Percentiles rank a stretch among this genome's conserved stretches.
Conservation (phyloP, 768 basidiomycete genomes). For the Xerocomus brunneocitrinus region DNA sequence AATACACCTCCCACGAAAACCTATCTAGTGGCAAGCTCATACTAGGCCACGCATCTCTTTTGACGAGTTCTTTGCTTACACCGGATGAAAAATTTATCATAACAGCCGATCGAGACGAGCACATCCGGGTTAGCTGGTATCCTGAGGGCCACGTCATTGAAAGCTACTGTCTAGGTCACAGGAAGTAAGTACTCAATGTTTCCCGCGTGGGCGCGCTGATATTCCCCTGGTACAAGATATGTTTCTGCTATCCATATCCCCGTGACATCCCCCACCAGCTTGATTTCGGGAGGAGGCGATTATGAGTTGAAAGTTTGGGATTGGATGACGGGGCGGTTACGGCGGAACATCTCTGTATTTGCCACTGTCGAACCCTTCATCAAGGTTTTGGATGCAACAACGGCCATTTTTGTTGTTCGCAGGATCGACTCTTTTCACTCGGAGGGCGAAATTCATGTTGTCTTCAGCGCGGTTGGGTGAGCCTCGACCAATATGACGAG, state of each 20-base stretch:
- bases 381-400: conserved; percentile 24
- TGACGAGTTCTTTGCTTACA: conserved; percentile 70
- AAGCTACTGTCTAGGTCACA: conserved; percentile 80
- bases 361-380: conserved; percentile 47
- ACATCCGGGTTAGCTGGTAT: conserved; percentile 87
- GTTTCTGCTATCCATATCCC: conserved; percentile 81
- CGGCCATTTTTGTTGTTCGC: conserved; percentile 50
- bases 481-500: conserved; percentile 17
- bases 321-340: conserved; percentile 60
- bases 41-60: conserved; percentile 83
- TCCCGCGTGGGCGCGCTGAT: background rate
- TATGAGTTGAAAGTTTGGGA: conserved; percentile 72
- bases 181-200: conserved; percentile 48
- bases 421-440: conserved; percentile 48
- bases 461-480: conserved; percentile 76
- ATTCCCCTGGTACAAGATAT: conserved; percentile 46
- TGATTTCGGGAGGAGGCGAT: conserved; percentile 92
- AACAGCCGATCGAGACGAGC: conserved; percentile 93
- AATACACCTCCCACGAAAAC: conserved; percentile 59
- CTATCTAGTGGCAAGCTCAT: conserved; percentile 65
- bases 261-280: conserved; percentile 34
- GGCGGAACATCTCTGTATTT: conserved; percentile 49
- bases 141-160: conserved; percentile 86
- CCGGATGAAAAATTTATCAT: conserved; percentile 70
- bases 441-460: conserved; percentile 35